phyloP scores from a whole-genome alignment of 1,284 basidiomycete species.

The Cutaneotrichosporon spelunceum region DNA sequence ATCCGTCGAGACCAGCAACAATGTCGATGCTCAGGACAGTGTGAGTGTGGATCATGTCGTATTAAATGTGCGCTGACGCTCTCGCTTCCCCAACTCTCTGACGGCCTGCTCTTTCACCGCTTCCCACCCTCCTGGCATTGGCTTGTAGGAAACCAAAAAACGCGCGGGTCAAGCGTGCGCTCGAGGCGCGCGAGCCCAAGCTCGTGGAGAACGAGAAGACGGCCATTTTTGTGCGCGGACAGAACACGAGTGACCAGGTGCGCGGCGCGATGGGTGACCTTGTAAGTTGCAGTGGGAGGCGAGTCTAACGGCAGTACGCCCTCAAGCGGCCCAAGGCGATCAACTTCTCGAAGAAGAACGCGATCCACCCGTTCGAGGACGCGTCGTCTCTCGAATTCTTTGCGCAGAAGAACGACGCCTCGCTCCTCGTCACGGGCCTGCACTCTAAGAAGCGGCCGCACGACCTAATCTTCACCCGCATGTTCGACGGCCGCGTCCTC shows the following conservation, averaged over 20 bases:
- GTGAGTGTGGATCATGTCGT: constrained; percentile 30
- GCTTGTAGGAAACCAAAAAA: constrained; percentile 86
- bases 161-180: constrained; percentile 89
- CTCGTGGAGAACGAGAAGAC: constrained; percentile 80
- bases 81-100: neutral
- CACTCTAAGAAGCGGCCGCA: constrained; percentile 94
- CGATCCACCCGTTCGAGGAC: constrained; percentile 87
- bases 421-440: constrained; percentile 84
- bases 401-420: constrained; percentile 90
- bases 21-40: constrained; percentile 51
- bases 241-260: constrained; percentile 76
- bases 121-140: neutral
- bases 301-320: constrained; percentile 63
- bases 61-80: constrained; percentile 6
- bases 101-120: too few species aligned
- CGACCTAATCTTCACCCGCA: constrained; percentile 78
- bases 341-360: constrained; percentile 93
- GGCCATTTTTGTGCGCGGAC: constrained; percentile 86
- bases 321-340: constrained; percentile 85
- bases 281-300: constrained; percentile 55
- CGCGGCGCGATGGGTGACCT: constrained; percentile 82
- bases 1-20: constrained; percentile 12
- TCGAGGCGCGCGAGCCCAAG: constrained; percentile 83
- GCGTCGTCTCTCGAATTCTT: constrained; percentile 83
- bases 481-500: constrained; percentile 80